Conservation (phyloP, 768 basidiomycete species). For the Collybia sordida region DNA sequence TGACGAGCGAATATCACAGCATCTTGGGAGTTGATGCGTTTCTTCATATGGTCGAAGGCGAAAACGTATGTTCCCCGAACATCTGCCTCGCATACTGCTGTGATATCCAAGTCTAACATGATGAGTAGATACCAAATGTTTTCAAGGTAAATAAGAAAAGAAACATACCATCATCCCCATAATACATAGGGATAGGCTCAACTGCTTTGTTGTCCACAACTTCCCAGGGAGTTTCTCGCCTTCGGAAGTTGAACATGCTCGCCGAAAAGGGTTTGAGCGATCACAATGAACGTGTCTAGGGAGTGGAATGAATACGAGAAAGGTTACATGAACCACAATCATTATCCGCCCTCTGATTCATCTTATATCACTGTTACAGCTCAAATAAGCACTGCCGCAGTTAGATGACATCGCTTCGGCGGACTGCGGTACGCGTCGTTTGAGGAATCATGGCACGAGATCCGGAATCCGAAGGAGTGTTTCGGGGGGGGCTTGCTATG, state of each 20-base stretch:
- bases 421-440: conserved; percentile 16
- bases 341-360: conserved; percentile 5
- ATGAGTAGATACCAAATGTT: conserved; percentile 2
- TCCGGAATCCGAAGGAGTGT: not conserved
- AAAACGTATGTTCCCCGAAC: conserved; percentile 64
- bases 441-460: not conserved
- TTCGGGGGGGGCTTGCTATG: not conserved
- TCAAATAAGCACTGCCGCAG: conserved; percentile 12
- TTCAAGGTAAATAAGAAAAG: not conserved
- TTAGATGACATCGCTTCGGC: conserved; percentile 3
- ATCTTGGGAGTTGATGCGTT: conserved; percentile 45
- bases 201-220: conserved; percentile 68
- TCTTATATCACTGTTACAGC: conserved; percentile 9
- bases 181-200: conserved; percentile 63
- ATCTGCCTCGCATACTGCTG: conserved; percentile 50
- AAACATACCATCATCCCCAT: conserved; percentile 56
- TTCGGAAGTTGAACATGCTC: conserved; percentile 47
- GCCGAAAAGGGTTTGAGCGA: not conserved
- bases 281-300: not conserved
- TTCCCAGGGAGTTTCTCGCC: conserved; percentile 71
- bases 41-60: conserved; percentile 48
- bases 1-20: conserved; percentile 64
- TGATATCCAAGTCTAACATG: conserved; percentile 55
- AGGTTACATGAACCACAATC: conserved; percentile 7
- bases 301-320: not conserved